These are phyloP conservation scores for Salix viminalis DNA, from an alignment of 345 rosid species.

Conservation along the genomic window DNA sequence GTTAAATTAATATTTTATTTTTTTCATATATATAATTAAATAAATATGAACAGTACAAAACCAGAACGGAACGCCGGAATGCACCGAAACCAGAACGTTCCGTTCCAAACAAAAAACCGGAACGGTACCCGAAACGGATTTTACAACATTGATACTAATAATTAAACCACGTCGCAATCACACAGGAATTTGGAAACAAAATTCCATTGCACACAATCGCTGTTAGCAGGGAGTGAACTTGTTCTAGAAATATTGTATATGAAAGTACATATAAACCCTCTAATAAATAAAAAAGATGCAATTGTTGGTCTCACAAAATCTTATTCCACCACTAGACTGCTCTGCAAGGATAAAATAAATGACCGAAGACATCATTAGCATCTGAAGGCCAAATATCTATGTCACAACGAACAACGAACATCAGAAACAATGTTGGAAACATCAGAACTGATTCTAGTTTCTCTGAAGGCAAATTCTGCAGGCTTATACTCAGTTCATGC, in stretches of 20 bases:
- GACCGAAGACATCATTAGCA: not conserved
- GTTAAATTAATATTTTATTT: too few relatives aligned
- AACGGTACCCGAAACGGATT: too few relatives aligned
- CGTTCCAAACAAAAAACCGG: too few relatives aligned
- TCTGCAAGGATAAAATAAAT: not conserved
- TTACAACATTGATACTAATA: not conserved
- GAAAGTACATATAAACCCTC: not conserved
- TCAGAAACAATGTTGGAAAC: not conserved
- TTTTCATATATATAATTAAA: too few relatives aligned
- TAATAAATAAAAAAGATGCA: not conserved
- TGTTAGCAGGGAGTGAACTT: not conserved
- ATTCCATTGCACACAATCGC: not conserved
- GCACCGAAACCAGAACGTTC: too few relatives aligned
- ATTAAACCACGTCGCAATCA: not conserved
- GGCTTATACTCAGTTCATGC: conserved; percentile 61
- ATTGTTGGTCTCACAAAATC: not conserved
- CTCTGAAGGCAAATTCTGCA: conserved; percentile 74
- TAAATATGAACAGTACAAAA: too few relatives aligned
- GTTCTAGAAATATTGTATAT: not conserved
- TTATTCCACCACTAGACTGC: not conserved
- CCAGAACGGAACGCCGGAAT: too few relatives aligned
- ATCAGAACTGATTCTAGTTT: conserved; percentile 46
- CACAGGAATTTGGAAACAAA: not conserved
- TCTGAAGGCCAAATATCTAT: not conserved
- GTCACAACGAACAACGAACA: not conserved